These are phyloP conservation scores for Crithidia brevicula DNA, from an alignment of 208 protist genomes.

Conservation along the genomic window DNA sequence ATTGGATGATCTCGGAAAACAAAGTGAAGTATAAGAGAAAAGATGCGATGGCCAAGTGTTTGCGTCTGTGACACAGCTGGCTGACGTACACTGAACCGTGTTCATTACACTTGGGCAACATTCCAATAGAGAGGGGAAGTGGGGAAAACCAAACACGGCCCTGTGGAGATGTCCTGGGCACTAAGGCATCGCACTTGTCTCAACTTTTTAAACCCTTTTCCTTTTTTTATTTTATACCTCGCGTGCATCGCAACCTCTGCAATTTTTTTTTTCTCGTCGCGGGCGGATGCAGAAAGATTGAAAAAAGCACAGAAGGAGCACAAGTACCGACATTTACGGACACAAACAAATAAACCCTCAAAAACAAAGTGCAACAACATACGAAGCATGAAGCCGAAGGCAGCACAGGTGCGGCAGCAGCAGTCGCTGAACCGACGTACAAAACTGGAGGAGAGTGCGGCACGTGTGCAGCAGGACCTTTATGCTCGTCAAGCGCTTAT, in stretches of 20 bases:
- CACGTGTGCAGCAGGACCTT: constrained; percentile 37
- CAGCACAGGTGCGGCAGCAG: constrained; percentile 77
- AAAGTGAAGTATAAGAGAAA: too few species aligned
- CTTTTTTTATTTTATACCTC: constrained; percentile 13
- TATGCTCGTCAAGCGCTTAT: constrained; percentile 18
- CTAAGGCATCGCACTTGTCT: neutral
- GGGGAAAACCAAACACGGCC: too few species aligned
- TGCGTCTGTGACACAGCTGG: too few species aligned
- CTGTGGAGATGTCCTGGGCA: too few species aligned
- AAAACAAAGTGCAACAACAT: neutral
- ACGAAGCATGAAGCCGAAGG: constrained; percentile 67
- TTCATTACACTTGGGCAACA: too few species aligned
- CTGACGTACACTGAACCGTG: too few species aligned
- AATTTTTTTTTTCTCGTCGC: constrained; percentile 12
- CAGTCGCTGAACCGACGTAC: constrained; percentile 63
- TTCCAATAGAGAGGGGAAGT: too few species aligned
- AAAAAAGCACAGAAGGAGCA: neutral
- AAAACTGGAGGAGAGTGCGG: constrained; percentile 58
- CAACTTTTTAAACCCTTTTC: neutral
- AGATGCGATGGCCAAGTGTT: too few species aligned
- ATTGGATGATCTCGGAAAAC: too few species aligned
- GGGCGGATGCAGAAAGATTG: neutral
- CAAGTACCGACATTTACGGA: constrained; percentile 14
- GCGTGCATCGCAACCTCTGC: neutral
- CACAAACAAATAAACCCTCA: constrained; percentile 16